Base-by-base conservation (phyloP, 441 rosid genomes). In the Erysimum cheiri region DNA sequence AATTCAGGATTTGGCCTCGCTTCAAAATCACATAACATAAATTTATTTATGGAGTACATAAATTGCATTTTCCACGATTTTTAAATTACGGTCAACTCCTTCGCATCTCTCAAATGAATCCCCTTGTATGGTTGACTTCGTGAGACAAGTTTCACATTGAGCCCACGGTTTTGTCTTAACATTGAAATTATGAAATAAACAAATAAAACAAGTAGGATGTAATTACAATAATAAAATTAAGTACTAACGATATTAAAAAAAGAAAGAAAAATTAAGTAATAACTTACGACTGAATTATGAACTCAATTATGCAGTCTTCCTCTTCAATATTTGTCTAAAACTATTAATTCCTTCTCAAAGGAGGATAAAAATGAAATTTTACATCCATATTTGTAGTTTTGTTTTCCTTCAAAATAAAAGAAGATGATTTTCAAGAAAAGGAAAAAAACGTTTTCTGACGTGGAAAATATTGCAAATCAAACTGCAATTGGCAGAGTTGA, bases 401-500 rank as follows among this genome's bases (percentile, higher is more conserved):
- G 2, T 5, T 44, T 44, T 44, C 6, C n/a, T 2, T 48, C 1
- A 24, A 65, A 57, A 11, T 3, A 46, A 64, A 28, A 44, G 3
- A 54, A 43, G 19, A 72, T 43, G 48, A 15, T 52, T 63, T 63
- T 35, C 4, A 15, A 5, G 6, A 1, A 11, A 10, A 29, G 15
- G 31, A 15, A n/a, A 22, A 22, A 49, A 35, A 8, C 0, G 15
- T 26, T 39, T 47, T 31, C 29, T 22, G 44, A 48, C 48, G 56
- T 73, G 72, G 47, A 41, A 59, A 65, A 59, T 22, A 37, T 17
- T 31, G 40, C 37, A 57, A 64, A 39, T n/a, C 5, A 47, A 39
- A 65, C 61, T 37, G 62, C 57, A 66, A 41, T 29, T 59, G 77
- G 10, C 73, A 62, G 58, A 44, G 64, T 53, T 67, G 58, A 60